These are phyloP conservation scores for Fraxinus angustifolia DNA, from an alignment of 305 asterid genomes.

Conservation along the genomic window DNA sequence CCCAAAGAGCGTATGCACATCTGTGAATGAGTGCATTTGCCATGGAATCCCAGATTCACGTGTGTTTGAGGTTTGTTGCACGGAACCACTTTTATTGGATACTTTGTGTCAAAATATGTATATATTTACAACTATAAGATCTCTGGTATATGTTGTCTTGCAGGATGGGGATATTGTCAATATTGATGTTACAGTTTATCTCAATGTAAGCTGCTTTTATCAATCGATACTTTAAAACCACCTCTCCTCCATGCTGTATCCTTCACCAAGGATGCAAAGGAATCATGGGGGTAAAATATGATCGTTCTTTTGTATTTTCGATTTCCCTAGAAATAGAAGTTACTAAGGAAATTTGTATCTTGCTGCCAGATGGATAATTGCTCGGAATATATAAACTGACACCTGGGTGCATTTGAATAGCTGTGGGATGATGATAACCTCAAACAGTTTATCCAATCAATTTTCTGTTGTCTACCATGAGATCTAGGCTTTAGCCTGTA, in stretches of 20 bases:
- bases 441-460: neutral
- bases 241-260: conserved; percentile 1
- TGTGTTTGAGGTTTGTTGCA: conserved; percentile 66
- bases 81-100: conserved; percentile 12
- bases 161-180: conserved; percentile 98
- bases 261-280: neutral
- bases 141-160: conserved; percentile 25
- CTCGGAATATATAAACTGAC: neutral
- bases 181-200: conserved; percentile 93
- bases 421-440: neutral
- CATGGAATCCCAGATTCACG: conserved; percentile 99
- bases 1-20: conserved; percentile 98
- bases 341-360: neutral
- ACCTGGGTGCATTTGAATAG: neutral
- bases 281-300: neutral
- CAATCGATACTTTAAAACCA: conserved; percentile 2
- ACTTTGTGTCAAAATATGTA: neutral
- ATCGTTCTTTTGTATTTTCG: neutral
- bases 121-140: conserved; percentile 12
- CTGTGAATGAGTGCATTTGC: conserved; percentile 98
- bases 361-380: conserved; percentile 17
- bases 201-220: conserved; percentile 63
- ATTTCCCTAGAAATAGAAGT: neutral
- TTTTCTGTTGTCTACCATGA: neutral
- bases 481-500: neutral